A percentile compares a stretch with the other conserved stretches of the same genome.
These are phyloP conservation scores for Truncatella angustata DNA, from an alignment of 2,329 filamentous ascomycete species.

Conservation along the genomic window DNA sequence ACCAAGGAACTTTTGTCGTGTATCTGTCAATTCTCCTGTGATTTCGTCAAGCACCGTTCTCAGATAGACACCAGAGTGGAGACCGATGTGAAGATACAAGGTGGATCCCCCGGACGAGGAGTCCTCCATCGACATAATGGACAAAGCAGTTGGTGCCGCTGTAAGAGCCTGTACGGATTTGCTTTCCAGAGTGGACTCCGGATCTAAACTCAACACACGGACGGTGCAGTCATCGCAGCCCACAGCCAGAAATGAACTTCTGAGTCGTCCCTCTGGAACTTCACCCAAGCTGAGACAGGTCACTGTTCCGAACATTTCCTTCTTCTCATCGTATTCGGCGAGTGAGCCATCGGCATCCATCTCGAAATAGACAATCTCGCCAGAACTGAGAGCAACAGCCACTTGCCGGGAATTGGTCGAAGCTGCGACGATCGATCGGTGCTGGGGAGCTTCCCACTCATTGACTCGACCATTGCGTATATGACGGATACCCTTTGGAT, in stretches of 20 bases:
- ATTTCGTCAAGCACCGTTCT: conserved; percentile 93
- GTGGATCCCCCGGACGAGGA: conserved; percentile 86
- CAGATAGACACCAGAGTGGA: conserved; percentile 94
- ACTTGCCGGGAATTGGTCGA: conserved; percentile 93
- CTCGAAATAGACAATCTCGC: conserved; percentile 97
- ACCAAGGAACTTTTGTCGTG: conserved; percentile 89
- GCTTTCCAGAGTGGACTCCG: conserved; percentile 85
- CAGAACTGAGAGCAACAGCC: conserved; percentile 88
- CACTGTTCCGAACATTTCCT: conserved; percentile 92
- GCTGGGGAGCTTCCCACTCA: conserved; percentile 90
- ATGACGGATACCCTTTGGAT: conserved; percentile 93
- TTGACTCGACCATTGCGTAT: conserved; percentile 78
- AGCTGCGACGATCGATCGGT: conserved; percentile 92
- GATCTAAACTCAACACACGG: conserved; percentile 84
- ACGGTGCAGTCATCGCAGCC: conserved; percentile 97
- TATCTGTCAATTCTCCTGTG: conserved; percentile 93
- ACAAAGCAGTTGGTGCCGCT: conserved; percentile 81
- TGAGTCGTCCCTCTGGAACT: conserved; percentile 82
- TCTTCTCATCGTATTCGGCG: conserved; percentile 92
- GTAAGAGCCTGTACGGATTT: conserved; percentile 94
- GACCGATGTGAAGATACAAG: conserved; percentile 90
- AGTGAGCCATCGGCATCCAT: conserved; percentile 90
- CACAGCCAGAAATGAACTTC: conserved; percentile 92
- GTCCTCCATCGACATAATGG: conserved; percentile 94
- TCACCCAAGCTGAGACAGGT: conserved; percentile 92